A percentile compares a stretch with the other conserved stretches of the same genome.
phyloP scores from a whole-genome alignment of 179 eudicot species.

The Corrigiola litoralis region DNA sequence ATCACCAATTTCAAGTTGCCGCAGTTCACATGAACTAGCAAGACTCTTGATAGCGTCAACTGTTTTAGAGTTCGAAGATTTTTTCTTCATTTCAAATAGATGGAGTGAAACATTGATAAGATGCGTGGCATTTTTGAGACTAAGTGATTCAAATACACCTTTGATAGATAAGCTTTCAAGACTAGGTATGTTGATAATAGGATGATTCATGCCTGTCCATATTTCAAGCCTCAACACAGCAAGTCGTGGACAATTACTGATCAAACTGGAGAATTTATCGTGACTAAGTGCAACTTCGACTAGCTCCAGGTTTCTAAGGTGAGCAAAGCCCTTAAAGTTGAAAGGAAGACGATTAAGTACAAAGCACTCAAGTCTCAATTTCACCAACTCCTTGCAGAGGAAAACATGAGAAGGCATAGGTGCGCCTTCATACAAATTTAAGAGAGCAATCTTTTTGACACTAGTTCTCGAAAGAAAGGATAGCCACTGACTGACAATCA shows the following conservation, averaged over 20 bases:
- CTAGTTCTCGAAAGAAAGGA: not conserved
- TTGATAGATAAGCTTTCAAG: not conserved
- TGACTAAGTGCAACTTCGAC: not conserved
- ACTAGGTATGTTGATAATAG: not conserved
- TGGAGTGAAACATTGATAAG: not conserved
- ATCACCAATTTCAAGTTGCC: not conserved
- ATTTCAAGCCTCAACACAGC: not conserved
- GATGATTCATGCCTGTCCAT: not conserved
- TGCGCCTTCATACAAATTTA: too few relatives aligned
- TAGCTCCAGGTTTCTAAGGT: not conserved
- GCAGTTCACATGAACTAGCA: constrained; percentile 3
- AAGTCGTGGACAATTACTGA: not conserved
- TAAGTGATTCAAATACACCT: not conserved
- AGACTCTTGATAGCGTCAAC: not conserved
- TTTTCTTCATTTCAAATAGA: not conserved
- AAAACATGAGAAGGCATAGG: not conserved
- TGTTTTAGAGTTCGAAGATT: not conserved
- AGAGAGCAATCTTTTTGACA: not conserved
- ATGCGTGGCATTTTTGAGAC: not conserved
- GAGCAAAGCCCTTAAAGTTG: constrained; percentile 5
- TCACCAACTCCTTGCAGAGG: not conserved
- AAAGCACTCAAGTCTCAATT: not conserved
- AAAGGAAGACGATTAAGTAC: not conserved
- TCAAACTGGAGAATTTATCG: not conserved
- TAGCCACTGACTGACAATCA: not conserved